Evolutionary conservation across 495 filamentous ascomycete species (phyloP), one percentile per base, ranked within the genome.

Genomic region (Neurospora sp.): DNA sequence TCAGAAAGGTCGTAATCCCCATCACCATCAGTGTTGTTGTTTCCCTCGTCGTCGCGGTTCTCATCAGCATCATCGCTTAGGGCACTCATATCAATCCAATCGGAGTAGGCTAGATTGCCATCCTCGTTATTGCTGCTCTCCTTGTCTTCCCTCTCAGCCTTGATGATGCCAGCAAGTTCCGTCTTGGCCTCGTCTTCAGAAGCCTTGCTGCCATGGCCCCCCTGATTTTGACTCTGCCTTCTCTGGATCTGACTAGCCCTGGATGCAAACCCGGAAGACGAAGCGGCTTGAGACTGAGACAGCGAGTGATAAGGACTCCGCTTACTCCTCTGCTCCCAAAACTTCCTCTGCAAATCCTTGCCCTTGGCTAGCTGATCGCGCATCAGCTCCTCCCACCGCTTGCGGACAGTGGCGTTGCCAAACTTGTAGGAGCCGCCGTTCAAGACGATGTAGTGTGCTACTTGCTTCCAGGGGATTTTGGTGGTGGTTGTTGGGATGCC

Each of bases 321-420:
- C 3, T 66, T 66, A 48, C 48, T 39, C 19, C 71, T 36, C 37
- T 73, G 42, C 72, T 72, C 72, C 13, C 70, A 79, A 48, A 79
- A 79, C 6, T 54, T 42, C 37, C 9, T 1, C 0, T 62, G 74
- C 70, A 77, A 0, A 31, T 73, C 71, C 70, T 69, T 76, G 2
- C 76, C 74, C 15, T 38, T 24, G 6, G 39, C 72, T 5, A 19
- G 39, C 45, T 74, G 75, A 39, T 81, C 75, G 1, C 74, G 71
- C 66, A 79, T 76, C 73, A 87, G 77, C 71, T 86, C 84, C 73
- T 90, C 84, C 87, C 90, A 98, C 78, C 93, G 92, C 85, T 93
- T 96, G 80, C 93, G 93, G 77, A 92, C 95, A 0, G 94, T 97
- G 3, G 92, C 89, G 79, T 94, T 90, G 1, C 93, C 94, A 80